Base-by-base conservation (phyloP, 2,329 filamentous ascomycete species). In the Pseudopyricularia javanii region DNA sequence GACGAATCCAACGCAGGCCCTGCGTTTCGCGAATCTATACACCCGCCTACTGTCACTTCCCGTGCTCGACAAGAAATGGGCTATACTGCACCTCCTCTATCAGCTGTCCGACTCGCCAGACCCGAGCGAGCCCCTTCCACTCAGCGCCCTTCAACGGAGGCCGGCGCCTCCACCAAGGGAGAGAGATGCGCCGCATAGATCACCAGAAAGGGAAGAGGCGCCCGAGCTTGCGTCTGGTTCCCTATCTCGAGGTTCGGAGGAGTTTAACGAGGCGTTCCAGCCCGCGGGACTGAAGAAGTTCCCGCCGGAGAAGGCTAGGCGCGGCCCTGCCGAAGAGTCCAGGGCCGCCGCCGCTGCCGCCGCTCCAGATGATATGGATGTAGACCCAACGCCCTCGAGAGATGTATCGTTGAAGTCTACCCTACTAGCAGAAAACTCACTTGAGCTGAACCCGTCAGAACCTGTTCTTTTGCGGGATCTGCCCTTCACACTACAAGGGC, bases 51-150 rank as follows among this genome's bases (percentile, higher is more conserved):
- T 96, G 26, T 87, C 88, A n/a, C 82, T 96, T 58, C 91, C 91
- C 0, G 91, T 97, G 6, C 76, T 98, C 47, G 86, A 88, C 62
- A 87, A 95, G 68, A 98, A 98, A 77, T 97, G 91, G 90, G 89
- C 87, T 3, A 96, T 98, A 58, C 75, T 98, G 20, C 94, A 94
- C 65, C 82, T 98, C 43, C 79, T 98, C 43, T 86, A 93, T 65
- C 83, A 88, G 61, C 78, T 96, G 49, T 83, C 88, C 56, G 86
- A 91, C 62, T 81, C 79, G 3, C 75, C 77, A 33, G 73, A 80
- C 55, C 76, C 78, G 2, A 71, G 68, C 59, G 74, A 78, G 52
- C 76, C 74, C 45, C 65, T 71, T 11, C 71, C 72, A n/a, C 59
- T 74, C 34, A 73, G 65, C 53, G 72, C 70, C 8, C 35, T 43